These are phyloP conservation scores for Fusarium duplospermum DNA, from an alignment of 2,329 filamentous ascomycete genomes.

Conservation along the genomic window DNA sequence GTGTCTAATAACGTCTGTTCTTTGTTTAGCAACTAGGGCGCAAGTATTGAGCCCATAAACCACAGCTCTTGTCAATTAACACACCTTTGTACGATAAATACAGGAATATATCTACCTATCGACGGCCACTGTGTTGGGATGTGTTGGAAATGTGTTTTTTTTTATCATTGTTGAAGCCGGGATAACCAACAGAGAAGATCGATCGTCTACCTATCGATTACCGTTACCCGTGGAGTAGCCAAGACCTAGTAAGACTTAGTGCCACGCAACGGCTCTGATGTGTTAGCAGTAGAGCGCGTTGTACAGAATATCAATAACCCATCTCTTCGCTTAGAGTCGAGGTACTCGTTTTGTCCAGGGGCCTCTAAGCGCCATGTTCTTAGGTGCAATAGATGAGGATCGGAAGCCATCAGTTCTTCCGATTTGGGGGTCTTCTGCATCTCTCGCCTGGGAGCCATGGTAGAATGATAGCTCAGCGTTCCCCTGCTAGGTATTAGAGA, in stretches of 20 bases:
- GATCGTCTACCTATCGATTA: too few relatives aligned
- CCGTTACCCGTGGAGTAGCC: too few relatives aligned
- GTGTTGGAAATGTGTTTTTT: too few relatives aligned
- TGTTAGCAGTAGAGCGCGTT: too few relatives aligned
- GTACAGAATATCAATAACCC: too few relatives aligned
- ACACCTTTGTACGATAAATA: neutral
- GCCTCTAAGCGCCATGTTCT: neutral
- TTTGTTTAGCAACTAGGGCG: neutral
- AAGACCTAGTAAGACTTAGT: too few relatives aligned
- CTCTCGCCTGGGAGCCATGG: neutral
- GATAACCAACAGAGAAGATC: too few relatives aligned
- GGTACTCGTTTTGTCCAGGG: neutral
- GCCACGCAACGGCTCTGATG: too few relatives aligned
- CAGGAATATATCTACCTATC: neutral
- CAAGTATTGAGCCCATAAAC: neutral
- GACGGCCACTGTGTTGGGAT: too few relatives aligned
- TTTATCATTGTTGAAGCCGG: too few relatives aligned
- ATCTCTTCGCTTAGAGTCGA: neutral
- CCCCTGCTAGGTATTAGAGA: rapidly evolving
- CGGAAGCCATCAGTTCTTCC: neutral
- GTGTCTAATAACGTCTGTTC: neutral
- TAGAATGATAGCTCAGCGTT: neutral
- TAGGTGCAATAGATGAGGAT: neutral
- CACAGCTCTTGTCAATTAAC: neutral
- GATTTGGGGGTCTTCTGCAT: neutral